A percentile compares a stretch with the other conserved stretches of the same genome.
phyloP scores from a whole-genome alignment of 768 basidiomycete species.

The Suillus ampliporus region DNA sequence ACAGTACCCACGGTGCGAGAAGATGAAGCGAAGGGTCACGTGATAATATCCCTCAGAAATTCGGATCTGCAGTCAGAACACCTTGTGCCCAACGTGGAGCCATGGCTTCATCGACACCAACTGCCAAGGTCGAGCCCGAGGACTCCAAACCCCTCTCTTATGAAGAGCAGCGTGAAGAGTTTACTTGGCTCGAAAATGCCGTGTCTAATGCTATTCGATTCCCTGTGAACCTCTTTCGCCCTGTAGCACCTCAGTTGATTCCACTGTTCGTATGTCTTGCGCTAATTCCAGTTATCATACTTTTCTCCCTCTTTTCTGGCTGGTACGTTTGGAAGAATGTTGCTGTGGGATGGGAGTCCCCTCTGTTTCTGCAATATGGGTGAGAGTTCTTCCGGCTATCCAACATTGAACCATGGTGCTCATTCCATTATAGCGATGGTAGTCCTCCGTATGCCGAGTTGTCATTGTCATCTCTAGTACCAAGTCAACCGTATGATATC shows the following conservation, averaged over 20 bases:
- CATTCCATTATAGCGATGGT: constrained; percentile 56
- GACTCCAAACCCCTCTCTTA: constrained; percentile 2
- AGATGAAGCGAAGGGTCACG: background rate
- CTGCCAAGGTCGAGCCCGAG: constrained; percentile 11
- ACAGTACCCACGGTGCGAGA: too few relatives aligned
- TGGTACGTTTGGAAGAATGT: constrained; percentile 76
- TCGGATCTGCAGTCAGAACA: background rate
- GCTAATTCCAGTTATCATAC: constrained; percentile 64
- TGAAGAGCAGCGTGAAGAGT: background rate
- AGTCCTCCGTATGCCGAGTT: constrained; percentile 65
- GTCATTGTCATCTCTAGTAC: constrained; percentile 54
- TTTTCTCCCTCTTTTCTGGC: constrained; percentile 70
- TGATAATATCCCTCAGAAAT: background rate
- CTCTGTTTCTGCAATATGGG: constrained; percentile 83
- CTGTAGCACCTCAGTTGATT: constrained; percentile 66
- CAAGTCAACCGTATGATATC: constrained; percentile 77
- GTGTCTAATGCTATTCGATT: too few relatives aligned
- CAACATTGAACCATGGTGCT: background rate
- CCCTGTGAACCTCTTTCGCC: constrained; percentile 46
- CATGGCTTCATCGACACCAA: constrained; percentile 10
- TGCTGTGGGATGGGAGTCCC: constrained; percentile 72
- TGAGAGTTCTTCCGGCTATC: constrained; percentile 39
- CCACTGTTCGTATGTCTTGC: constrained; percentile 65
- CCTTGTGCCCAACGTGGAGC: background rate
- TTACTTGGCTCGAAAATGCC: background rate